Conservation (phyloP, 2,329 filamentous ascomycete species). For the Cordyceps farinosa region DNA sequence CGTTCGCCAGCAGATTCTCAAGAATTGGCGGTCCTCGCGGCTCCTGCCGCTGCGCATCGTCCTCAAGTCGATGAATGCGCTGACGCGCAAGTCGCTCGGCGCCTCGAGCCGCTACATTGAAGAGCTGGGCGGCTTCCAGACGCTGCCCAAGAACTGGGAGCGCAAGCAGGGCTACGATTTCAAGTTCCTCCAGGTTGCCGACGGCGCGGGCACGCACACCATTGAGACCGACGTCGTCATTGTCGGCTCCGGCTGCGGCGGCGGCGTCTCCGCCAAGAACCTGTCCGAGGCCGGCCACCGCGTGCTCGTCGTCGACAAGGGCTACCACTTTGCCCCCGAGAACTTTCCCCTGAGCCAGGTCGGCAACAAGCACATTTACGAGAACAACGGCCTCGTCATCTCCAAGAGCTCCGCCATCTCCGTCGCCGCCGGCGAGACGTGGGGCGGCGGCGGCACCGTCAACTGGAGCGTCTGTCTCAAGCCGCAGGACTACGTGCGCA, state of each 20-base stretch:
- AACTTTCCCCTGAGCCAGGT: conserved; percentile 71
- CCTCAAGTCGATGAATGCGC: conserved; percentile 50
- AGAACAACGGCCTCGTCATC: conserved; percentile 58
- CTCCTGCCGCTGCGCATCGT: conserved; percentile 53
- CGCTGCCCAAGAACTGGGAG: conserved; percentile 48
- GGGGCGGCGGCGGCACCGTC: conserved; percentile 82
- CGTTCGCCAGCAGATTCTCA: conserved; percentile 59
- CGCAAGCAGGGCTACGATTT: conserved; percentile 51
- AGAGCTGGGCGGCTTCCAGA: conserved; percentile 54
- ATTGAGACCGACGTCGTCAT: conserved; percentile 80
- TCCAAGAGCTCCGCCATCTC: conserved; percentile 56
- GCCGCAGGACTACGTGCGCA: conserved; percentile 71
- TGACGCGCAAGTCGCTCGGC: conserved; percentile 54
- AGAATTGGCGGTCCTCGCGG: conserved; percentile 58
- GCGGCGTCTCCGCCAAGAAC: conserved; percentile 75
- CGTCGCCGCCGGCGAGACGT: conserved; percentile 66
- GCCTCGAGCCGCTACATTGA: conserved; percentile 54
- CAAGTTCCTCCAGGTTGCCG: conserved; percentile 57
- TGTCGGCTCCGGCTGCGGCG: conserved; percentile 83
- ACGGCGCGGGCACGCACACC: conserved; percentile 44
- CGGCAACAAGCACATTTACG: conserved; percentile 61
- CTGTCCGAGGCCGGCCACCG: conserved; percentile 70
- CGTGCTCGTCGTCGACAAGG: conserved; percentile 80
- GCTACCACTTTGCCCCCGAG: conserved; percentile 68
- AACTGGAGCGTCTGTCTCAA: conserved; percentile 72